Evolutionary conservation across 1,284 basidiomycete species (phyloP).

Genomic region (Rhodotorula sp.): DNA sequence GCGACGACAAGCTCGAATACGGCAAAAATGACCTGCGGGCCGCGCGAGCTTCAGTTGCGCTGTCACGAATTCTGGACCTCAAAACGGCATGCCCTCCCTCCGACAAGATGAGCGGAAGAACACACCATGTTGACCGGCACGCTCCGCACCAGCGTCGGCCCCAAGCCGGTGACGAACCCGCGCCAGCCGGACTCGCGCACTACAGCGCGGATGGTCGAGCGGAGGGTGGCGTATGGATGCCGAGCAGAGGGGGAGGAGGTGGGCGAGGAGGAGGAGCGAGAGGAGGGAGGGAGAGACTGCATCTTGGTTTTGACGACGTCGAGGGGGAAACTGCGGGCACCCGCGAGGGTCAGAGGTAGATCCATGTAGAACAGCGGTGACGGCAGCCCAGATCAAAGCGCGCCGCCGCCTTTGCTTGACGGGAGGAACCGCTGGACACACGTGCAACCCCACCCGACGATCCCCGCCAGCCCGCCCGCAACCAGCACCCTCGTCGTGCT

Average conservation of each 20-base stretch:
- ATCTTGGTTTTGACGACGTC: constrained; percentile 85
- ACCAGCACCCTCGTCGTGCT: constrained; percentile 57
- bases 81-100: background rate
- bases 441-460: constrained; percentile 53
- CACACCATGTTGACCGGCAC: constrained; percentile 56
- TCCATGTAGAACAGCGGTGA: no score
- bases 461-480: constrained; percentile 76
- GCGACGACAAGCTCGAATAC: constrained; percentile 32
- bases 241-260: background rate
- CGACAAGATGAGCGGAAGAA: background rate
- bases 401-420: no score
- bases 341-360: no score
- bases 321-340: constrained; percentile 59
- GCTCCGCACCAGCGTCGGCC: constrained; percentile 75
- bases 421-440: background rate
- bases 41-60: background rate
- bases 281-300: constrained; percentile 57
- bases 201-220: constrained; percentile 62
- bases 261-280: background rate
- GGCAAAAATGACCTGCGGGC: constrained; percentile 29
- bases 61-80: background rate
- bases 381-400: background rate
- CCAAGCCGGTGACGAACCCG: constrained; percentile 73
- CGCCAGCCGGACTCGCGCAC: constrained; percentile 65
- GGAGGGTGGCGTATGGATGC: constrained; percentile 60